Evolutionary conservation across 345 rosid species (phyloP).

Genomic region (Kernera saxatilis): DNA sequence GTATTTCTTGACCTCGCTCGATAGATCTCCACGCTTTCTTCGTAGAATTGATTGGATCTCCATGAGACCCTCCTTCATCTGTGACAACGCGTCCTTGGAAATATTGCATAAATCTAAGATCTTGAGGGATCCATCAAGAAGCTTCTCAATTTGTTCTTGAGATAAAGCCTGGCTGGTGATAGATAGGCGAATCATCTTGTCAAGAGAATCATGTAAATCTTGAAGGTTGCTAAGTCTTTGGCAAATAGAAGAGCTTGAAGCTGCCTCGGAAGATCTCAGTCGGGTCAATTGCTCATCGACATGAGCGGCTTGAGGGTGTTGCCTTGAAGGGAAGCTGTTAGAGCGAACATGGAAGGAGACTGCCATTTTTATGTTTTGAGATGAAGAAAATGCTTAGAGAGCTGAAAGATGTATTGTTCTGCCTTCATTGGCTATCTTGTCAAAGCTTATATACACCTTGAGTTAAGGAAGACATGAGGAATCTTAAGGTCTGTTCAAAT

Average conservation of each 20-base stretch:
- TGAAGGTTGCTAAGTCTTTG: constrained; percentile 20
- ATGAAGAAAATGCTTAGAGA: neutral
- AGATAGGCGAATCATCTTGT: constrained; percentile 27
- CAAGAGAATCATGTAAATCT: constrained; percentile 27
- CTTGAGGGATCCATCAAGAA: constrained; percentile 31
- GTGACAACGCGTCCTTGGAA: constrained; percentile 28
- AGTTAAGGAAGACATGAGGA: neutral
- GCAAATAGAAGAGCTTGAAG: constrained; percentile 17
- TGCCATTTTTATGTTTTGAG: constrained; percentile 20
- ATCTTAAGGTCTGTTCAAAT: neutral
- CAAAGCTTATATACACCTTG: neutral
- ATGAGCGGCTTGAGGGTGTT: constrained; percentile 33
- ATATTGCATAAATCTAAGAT: constrained; percentile 25
- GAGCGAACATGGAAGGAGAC: constrained; percentile 33
- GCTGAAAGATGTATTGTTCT: neutral
- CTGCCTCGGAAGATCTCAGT: constrained; percentile 23
- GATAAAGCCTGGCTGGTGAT: constrained; percentile 20
- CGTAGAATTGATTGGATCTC: constrained; percentile 28
- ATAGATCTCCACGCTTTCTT: constrained; percentile 12
- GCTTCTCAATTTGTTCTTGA: constrained; percentile 28
- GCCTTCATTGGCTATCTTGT: neutral
- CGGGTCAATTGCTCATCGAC: constrained; percentile 25
- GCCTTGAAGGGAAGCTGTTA: constrained; percentile 35
- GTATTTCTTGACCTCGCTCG: constrained; percentile 8
- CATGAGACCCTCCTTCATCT: constrained; percentile 18